phyloP scores from a whole-genome alignment of 2,329 filamentous ascomycete species.

The Didymella pinodella region DNA sequence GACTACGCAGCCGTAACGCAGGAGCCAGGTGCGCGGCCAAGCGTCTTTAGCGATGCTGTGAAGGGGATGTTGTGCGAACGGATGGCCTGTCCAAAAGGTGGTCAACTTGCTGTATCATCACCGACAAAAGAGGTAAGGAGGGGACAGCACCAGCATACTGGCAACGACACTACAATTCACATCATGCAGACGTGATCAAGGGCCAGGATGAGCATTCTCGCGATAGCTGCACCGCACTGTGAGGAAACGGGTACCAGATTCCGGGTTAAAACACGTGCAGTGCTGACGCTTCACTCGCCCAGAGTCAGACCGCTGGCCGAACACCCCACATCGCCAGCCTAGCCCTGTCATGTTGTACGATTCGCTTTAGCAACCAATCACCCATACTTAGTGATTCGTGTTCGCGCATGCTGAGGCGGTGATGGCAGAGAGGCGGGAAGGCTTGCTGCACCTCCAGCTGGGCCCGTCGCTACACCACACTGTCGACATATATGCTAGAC shows the following conservation, averaged over 20 bases:
- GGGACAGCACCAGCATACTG: neutral
- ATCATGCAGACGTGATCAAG: slow-evolving; percentile 3
- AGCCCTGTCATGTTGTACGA: slow-evolving; percentile 9
- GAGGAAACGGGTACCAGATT: slow-evolving; percentile 2
- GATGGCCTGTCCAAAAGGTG: slow-evolving; percentile 6
- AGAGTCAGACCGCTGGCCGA: slow-evolving; percentile 22
- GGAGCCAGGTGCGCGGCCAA: slow-evolving; percentile 12
- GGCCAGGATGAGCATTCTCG: slow-evolving; percentile 1
- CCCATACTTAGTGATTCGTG: neutral
- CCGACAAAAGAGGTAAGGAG: slow-evolving; percentile 1
- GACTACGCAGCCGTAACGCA: slow-evolving; percentile 8
- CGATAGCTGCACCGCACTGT: slow-evolving; percentile 3
- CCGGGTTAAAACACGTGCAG: slow-evolving; percentile 17
- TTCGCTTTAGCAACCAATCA: slow-evolving; percentile 10
- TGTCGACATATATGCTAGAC: slow-evolving; percentile 1
- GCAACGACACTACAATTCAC: neutral
- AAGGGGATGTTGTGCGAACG: slow-evolving; percentile 17
- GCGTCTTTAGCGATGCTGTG: slow-evolving; percentile 13
- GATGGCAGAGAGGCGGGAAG: slow-evolving; percentile 6
- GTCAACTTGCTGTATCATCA: slow-evolving; percentile 3
- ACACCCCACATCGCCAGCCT: slow-evolving; percentile 14
- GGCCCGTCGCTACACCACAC: slow-evolving; percentile 12
- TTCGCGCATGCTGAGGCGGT: slow-evolving; percentile 15
- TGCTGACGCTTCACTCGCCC: slow-evolving; percentile 19
- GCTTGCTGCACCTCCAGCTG: slow-evolving; percentile 11